phyloP scores from a whole-genome alignment of 2,329 filamentous ascomycete genomes.

The Colletotrichum costaricense region DNA sequence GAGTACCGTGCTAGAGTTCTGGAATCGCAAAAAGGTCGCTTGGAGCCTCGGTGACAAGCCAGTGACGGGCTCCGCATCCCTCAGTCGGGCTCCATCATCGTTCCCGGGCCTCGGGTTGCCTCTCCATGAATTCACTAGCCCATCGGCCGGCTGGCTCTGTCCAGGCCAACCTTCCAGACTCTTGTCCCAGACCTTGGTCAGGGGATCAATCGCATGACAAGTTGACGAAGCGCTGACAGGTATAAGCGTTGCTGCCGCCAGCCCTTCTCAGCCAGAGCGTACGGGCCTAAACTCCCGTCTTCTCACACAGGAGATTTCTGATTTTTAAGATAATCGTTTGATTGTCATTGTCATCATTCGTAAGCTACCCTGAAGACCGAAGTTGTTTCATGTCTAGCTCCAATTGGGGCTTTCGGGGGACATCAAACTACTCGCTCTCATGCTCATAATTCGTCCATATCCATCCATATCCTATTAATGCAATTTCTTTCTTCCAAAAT shows the following conservation, averaged over 20 bases:
- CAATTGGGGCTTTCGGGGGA: neutral
- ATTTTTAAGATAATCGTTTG: neutral
- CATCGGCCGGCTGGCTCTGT: neutral
- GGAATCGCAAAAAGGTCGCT: neutral
- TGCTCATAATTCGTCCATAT: neutral
- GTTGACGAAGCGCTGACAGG: neutral
- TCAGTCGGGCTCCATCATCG: neutral
- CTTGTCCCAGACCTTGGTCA: neutral
- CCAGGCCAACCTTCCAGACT: neutral
- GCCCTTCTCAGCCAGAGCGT: neutral
- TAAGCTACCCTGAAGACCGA: neutral
- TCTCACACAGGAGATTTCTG: neutral
- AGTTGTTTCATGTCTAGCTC: neutral
- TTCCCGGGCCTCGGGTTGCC: constrained; percentile 4
- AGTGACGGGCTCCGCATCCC: constrained; percentile 13
- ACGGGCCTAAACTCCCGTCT: neutral
- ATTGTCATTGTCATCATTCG: constrained; percentile 2
- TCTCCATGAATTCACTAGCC: neutral
- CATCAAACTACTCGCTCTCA: neutral
- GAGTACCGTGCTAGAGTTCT: neutral
- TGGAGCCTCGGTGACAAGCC: constrained; percentile 8
- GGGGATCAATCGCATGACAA: neutral
- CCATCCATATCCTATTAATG: neutral
- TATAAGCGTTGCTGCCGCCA: neutral
- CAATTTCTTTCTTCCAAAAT: neutral